These are phyloP conservation scores for Daedaleopsis sinensis DNA, from an alignment of 768 basidiomycete genomes.

Conservation along the genomic window DNA sequence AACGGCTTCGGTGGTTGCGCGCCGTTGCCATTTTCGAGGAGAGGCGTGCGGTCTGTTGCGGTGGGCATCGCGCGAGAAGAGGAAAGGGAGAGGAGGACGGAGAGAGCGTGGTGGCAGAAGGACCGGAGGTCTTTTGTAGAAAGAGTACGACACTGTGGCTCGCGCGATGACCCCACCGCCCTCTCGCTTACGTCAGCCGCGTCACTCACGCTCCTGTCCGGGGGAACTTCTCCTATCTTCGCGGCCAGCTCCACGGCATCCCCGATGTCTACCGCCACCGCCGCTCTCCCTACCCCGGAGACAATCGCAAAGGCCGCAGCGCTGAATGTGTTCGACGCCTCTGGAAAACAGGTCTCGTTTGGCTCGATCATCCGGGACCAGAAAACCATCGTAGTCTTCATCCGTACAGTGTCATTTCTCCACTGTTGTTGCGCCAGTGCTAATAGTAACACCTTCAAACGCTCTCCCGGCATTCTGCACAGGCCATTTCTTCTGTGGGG, in stretches of 20 bases:
- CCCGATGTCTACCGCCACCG: slow-evolving; percentile 1
- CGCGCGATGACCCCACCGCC: background rate
- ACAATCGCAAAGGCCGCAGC: slow-evolving; percentile 37
- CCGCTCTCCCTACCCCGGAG: slow-evolving; percentile 17
- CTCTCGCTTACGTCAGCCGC: background rate
- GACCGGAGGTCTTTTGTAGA: no score
- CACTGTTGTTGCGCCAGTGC: background rate
- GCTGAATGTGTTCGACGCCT: slow-evolving; percentile 42
- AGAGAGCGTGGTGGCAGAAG: slow-evolving; percentile 1
- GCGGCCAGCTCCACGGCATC: background rate
- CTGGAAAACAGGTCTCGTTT: slow-evolving; percentile 53
- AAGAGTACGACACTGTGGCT: no score
- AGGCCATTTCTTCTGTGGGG: slow-evolving; percentile 73
- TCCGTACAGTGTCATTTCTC: slow-evolving; percentile 41
- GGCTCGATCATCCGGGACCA: slow-evolving; percentile 51
- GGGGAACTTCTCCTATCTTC: background rate
- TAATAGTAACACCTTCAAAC: background rate
- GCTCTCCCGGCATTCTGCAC: background rate
- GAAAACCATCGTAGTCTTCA: slow-evolving; percentile 64
- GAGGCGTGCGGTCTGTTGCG: slow-evolving; percentile 47
- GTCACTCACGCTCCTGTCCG: background rate
- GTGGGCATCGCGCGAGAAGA: slow-evolving; percentile 25
- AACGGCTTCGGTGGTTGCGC: slow-evolving; percentile 24
- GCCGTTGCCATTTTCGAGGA: slow-evolving; percentile 48
- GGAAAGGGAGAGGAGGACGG: background rate